phyloP scores from a whole-genome alignment of 495 filamentous ascomycete species.

The Daldinia childiae region DNA sequence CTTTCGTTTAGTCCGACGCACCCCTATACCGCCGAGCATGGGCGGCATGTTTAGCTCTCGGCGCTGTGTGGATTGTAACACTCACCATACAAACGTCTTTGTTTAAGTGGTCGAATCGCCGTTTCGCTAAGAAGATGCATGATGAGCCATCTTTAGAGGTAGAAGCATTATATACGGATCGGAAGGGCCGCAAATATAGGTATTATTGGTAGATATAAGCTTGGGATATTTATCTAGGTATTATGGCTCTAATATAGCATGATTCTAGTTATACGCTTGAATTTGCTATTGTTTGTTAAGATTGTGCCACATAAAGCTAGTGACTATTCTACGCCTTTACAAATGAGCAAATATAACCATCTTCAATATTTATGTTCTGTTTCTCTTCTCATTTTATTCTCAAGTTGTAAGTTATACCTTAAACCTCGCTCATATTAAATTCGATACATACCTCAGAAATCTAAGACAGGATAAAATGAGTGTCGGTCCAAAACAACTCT shows the following conservation, averaged over 20 bases:
- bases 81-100: constrained; percentile 26
- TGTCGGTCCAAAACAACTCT: no score
- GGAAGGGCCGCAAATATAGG: constrained; percentile 18
- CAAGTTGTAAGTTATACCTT: no score
- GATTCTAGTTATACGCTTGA: background rate
- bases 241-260: background rate
- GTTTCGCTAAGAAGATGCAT: constrained; percentile 21
- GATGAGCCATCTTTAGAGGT: constrained; percentile 21
- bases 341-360: no score
- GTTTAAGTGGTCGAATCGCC: constrained; percentile 32
- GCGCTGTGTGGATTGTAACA: constrained; percentile 26
- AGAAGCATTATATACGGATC: constrained; percentile 30
- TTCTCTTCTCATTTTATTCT: no score
- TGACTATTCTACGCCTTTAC: background rate
- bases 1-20: constrained; percentile 19
- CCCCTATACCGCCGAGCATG: constrained; percentile 30
- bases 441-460: no score
- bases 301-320: background rate
- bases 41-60: constrained; percentile 31
- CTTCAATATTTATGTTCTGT: no score
- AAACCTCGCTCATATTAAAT: no score
- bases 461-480: no score
- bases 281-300: background rate
- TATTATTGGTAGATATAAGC: constrained; percentile 28
- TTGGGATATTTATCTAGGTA: background rate